Evolutionary conservation across 768 basidiomycete species (phyloP).

Genomic region (Suillus occidentalis): DNA sequence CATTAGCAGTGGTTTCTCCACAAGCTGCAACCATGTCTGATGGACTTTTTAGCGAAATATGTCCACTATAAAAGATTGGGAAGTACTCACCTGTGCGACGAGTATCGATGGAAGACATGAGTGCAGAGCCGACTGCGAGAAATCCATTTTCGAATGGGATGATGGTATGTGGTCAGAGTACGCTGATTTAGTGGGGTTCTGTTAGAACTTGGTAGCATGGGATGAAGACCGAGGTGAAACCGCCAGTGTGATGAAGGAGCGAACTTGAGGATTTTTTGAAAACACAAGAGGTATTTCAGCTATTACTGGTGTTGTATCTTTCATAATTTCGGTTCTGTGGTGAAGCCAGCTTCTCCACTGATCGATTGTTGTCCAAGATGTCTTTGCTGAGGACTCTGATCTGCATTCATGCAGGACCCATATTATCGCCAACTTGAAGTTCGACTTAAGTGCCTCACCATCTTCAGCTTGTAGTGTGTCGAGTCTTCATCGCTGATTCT

Average conservation of each 20-base stretch:
- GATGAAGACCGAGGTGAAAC: neutral
- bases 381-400: too few relatives aligned
- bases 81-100: constrained; percentile 71
- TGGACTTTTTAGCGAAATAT: neutral
- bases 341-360: too few relatives aligned
- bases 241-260: neutral
- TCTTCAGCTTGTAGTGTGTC: too few relatives aligned
- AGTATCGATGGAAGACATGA: constrained; percentile 80
- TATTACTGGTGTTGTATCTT: neutral
- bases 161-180: constrained; percentile 84
- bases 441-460: too few relatives aligned
- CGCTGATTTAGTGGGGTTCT: constrained; percentile 35
- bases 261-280: neutral
- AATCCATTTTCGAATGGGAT: constrained; percentile 82
- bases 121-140: constrained; percentile 80
- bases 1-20: constrained; percentile 81
- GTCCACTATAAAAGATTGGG: neutral
- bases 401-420: too few relatives aligned
- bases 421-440: too few relatives aligned
- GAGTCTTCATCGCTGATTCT: too few relatives aligned
- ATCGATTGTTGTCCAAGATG: too few relatives aligned
- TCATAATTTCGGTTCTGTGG: too few relatives aligned
- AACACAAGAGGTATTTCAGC: too few relatives aligned
- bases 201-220: neutral
- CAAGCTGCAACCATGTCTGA: constrained; percentile 94